Evolutionary conservation across 2,329 filamentous ascomycete species (phyloP).

Genomic region (Aspergillus fijiensis): DNA sequence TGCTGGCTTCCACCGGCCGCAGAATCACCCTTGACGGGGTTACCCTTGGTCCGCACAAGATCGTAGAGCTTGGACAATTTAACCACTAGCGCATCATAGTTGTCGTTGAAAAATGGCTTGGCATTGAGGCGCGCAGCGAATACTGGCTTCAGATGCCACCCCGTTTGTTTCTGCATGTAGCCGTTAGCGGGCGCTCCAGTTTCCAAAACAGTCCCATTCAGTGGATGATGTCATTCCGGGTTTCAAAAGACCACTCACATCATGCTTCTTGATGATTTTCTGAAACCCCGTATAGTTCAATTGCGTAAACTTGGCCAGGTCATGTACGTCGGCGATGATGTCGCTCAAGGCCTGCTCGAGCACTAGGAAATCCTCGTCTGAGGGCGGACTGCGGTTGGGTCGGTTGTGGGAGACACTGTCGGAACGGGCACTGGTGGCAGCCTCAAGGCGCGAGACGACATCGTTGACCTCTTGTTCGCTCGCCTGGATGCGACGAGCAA

Average conservation of each 20-base stretch:
- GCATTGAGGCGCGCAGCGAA: constrained; percentile 92
- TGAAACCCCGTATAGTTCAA: constrained; percentile 99
- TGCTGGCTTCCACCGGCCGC: constrained; percentile 88
- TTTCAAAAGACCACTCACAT: constrained; percentile 57
- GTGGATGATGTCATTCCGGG: neutral
- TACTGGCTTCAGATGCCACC: constrained; percentile 90
- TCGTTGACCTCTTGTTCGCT: constrained; percentile 88
- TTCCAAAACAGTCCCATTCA: neutral
- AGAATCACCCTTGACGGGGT: constrained; percentile 88
- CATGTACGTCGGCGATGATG: constrained; percentile 97
- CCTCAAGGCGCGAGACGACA: constrained; percentile 72
- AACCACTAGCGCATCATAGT: constrained; percentile 94
- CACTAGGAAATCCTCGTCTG: constrained; percentile 89
- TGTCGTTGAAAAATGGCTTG: constrained; percentile 98
- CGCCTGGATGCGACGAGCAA: constrained; percentile 81
- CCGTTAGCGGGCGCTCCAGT: neutral
- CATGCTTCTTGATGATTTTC: constrained; percentile 99
- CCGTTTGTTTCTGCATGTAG: constrained; percentile 74
- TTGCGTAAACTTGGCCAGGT: constrained; percentile 96
- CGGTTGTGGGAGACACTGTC: constrained; percentile 32
- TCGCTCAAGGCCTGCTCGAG: constrained; percentile 94
- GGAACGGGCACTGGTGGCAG: constrained; percentile 47
- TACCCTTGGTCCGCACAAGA: constrained; percentile 85
- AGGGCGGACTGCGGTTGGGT: constrained; percentile 48
- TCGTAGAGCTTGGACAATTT: constrained; percentile 95